phyloP scores from a whole-genome alignment of 495 filamentous ascomycete species.

The Daldinia decipiens region DNA sequence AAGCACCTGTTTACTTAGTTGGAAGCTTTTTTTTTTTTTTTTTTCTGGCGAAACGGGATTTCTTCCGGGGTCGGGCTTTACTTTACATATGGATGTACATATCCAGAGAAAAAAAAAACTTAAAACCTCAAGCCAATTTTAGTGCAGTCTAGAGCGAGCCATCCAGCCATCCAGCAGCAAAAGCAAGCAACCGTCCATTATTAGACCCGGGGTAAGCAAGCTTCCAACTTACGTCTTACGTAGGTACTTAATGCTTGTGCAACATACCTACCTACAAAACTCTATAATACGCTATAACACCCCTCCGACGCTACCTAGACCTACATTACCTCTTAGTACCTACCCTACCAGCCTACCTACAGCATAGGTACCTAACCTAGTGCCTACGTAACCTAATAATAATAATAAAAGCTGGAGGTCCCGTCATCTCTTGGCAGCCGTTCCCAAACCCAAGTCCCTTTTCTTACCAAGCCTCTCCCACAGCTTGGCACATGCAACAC shows the following conservation, averaged over 20 bases:
- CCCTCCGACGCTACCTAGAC: not conserved
- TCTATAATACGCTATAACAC: not conserved
- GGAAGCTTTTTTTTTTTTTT: not conserved
- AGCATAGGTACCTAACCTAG: no score
- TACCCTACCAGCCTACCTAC: no score
- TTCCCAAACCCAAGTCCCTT: conserved; percentile 44
- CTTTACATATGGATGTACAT: not conserved
- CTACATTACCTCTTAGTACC: not conserved
- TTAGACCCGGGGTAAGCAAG: conserved; percentile 1
- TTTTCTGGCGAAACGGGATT: not conserved
- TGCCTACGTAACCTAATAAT: not conserved
- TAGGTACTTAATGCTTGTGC: not conserved
- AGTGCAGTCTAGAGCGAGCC: not conserved
- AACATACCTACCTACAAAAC: not conserved
- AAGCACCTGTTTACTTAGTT: not conserved
- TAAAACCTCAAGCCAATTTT: not conserved
- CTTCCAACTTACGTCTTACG: not conserved
- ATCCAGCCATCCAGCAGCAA: not conserved
- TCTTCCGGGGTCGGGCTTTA: not conserved
- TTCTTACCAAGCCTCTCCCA: conserved; percentile 47
- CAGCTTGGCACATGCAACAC: conserved; percentile 52
- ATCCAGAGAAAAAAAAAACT: no score
- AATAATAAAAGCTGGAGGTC: conserved; percentile 32
- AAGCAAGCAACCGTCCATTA: not conserved
- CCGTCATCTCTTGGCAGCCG: conserved; percentile 51